phyloP scores from a whole-genome alignment of 768 basidiomycete genomes.

The Agaricus subrufescens region DNA sequence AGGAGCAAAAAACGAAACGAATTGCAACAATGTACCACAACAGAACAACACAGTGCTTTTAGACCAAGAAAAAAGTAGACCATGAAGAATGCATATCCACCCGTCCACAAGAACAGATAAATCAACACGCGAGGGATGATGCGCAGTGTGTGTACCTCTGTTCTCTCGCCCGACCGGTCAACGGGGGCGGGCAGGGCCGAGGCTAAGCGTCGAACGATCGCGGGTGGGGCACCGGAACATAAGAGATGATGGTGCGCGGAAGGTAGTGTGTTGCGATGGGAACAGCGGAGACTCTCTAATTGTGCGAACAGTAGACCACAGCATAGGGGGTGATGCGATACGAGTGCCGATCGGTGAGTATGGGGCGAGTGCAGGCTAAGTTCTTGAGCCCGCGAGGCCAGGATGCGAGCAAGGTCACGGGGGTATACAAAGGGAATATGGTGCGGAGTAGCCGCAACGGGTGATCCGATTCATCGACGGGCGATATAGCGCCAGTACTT shows the following conservation, averaged over 20 bases:
- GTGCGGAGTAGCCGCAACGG: neutral
- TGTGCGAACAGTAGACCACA: neutral
- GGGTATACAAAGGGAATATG: neutral
- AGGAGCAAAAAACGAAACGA: neutral
- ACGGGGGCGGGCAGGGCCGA: too few relatives aligned
- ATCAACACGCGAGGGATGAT: neutral
- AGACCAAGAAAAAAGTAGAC: constrained; percentile 1
- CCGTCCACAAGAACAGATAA: neutral
- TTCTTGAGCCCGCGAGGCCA: neutral
- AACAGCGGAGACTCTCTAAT: neutral
- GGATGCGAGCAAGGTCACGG: neutral
- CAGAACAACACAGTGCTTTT: constrained; percentile 2
- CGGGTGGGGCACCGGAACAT: neutral
- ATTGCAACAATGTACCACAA: neutral
- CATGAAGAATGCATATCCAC: neutral
- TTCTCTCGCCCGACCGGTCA: neutral
- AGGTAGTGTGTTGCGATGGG: neutral
- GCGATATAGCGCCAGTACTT: constrained; percentile 45
- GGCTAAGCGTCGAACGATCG: neutral
- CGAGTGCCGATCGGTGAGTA: constrained; percentile 3
- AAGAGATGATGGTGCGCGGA: neutral
- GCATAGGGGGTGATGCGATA: neutral
- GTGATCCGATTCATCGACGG: constrained; percentile 28
- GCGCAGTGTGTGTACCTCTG: neutral
- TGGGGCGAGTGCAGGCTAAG: neutral